Evolutionary conservation across 129 eudicot genomes (phyloP).

Genomic region (Artemisia annua): DNA sequence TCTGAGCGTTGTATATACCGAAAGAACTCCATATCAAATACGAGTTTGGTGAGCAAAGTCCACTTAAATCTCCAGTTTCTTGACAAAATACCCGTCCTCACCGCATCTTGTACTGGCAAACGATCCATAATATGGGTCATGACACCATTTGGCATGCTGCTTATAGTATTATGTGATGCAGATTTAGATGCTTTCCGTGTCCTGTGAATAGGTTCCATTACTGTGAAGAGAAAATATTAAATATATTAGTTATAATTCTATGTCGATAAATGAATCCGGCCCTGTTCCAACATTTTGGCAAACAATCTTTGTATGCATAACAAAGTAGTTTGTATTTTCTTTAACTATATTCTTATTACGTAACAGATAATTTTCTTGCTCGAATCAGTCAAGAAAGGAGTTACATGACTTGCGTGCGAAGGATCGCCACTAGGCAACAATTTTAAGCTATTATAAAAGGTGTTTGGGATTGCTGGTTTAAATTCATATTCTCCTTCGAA

Average conservation of each 20-base stretch:
- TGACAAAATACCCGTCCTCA: constrained; percentile 15
- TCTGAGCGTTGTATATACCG: neutral
- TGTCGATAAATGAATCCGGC: neutral
- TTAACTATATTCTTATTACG: no score
- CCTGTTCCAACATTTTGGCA: no score
- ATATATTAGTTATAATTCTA: neutral
- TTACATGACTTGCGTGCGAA: no score
- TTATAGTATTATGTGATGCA: neutral
- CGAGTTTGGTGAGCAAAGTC: constrained; percentile 10
- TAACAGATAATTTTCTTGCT: no score
- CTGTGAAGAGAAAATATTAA: neutral
- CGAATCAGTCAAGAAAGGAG: no score
- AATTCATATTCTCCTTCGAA: no score
- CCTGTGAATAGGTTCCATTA: neutral
- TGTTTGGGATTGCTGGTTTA: no score
- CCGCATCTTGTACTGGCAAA: constrained; percentile 8
- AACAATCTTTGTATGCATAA: no score
- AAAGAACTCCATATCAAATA: constrained; percentile 7
- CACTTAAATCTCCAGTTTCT: constrained; percentile 22
- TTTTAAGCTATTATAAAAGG: no score
- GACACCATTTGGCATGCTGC: neutral
- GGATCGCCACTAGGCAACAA: no score
- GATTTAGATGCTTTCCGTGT: neutral
- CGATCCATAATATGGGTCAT: constrained; percentile 11
- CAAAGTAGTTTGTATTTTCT: no score